phyloP scores from a whole-genome alignment of 169 alveolate genomes.

The Cryptosporidium sp. region DNA sequence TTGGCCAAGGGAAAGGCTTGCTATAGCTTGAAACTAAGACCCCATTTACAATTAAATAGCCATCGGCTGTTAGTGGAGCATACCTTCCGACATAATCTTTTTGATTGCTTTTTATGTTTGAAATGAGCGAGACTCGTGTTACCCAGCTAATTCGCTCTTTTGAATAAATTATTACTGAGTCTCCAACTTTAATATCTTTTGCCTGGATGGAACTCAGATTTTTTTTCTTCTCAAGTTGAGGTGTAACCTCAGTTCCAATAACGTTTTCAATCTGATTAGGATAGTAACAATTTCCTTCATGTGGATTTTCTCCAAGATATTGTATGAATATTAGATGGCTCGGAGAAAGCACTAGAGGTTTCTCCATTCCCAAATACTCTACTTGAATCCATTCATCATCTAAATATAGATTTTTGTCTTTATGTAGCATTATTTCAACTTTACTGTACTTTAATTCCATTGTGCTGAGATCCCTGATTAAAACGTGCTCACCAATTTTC shows the following conservation, averaged over 20 bases:
- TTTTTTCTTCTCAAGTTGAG: neutral
- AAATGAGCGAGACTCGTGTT: conserved; percentile 13
- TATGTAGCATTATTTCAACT: conserved; percentile 62
- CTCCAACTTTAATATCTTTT: conserved; percentile 27
- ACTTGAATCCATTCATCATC: conserved; percentile 58
- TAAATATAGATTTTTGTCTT: conserved; percentile 10
- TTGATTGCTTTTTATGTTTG: too few species aligned
- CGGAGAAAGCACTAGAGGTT: conserved; percentile 54
- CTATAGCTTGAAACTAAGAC: conserved; percentile 71
- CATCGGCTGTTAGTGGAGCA: conserved; percentile 58
- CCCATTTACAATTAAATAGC: conserved; percentile 55
- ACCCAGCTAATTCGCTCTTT: conserved; percentile 41
- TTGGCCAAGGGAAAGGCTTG: conserved; percentile 68
- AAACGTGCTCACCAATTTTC: conserved; percentile 23
- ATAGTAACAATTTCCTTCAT: conserved; percentile 25
- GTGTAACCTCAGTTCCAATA: neutral
- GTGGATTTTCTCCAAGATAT: conserved; percentile 31
- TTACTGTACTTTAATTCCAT: conserved; percentile 30
- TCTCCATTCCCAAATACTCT: conserved; percentile 17
- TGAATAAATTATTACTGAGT: conserved; percentile 35
- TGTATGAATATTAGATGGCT: conserved; percentile 48
- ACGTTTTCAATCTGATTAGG: neutral
- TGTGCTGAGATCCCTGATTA: conserved; percentile 25
- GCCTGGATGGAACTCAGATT: conserved; percentile 25
- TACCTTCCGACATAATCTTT: conserved; percentile 25